Evolutionary conservation across 257 asterid genomes (phyloP).

Genomic region (Scutellaria minor): DNA sequence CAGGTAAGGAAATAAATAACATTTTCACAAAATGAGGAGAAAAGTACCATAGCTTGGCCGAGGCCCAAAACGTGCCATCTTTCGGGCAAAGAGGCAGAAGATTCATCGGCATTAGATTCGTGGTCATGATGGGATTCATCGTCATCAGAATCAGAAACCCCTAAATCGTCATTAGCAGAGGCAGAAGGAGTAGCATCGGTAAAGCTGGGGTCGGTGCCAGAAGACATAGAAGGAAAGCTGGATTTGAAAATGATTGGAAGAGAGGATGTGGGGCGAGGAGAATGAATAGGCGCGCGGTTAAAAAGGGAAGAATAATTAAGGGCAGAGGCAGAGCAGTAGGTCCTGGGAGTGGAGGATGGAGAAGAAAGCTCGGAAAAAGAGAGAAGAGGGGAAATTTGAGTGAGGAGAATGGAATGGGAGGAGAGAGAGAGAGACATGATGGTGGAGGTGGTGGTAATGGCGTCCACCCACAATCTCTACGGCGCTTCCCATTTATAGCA

Average conservation of each 20-base stretch:
- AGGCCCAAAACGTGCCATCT: conserved; percentile 94
- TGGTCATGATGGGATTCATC: conserved; percentile 43
- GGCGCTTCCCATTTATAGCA: not conserved
- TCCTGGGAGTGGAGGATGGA: conserved; percentile 35
- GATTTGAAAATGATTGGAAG: conserved; percentile 33
- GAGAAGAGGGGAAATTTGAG: conserved; percentile 34
- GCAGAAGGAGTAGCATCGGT: conserved; percentile 36
- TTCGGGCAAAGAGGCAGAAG: conserved; percentile 54
- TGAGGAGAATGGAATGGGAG: conserved; percentile 31
- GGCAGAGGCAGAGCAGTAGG: not conserved
- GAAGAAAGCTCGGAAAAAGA: conserved; percentile 38
- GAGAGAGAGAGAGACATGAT: conserved; percentile 54
- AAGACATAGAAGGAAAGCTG: conserved; percentile 48
- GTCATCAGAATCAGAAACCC: conserved; percentile 54
- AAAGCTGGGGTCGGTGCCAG: conserved; percentile 41
- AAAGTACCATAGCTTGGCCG: conserved; percentile 95
- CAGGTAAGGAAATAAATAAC: not conserved
- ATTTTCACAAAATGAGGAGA: no score
- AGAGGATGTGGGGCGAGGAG: conserved; percentile 29
- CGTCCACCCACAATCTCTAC: conserved; percentile 31
- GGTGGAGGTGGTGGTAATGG: not conserved
- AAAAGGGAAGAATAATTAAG: conserved; percentile 25
- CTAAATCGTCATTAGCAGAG: conserved; percentile 45
- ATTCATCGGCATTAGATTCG: conserved; percentile 20
- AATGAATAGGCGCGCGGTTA: conserved; percentile 28